Evolutionary conservation across 2,329 filamentous ascomycete genomes (phyloP), one percentile per base, ranked within the genome.

Genomic region (Pezicula carpinea): DNA sequence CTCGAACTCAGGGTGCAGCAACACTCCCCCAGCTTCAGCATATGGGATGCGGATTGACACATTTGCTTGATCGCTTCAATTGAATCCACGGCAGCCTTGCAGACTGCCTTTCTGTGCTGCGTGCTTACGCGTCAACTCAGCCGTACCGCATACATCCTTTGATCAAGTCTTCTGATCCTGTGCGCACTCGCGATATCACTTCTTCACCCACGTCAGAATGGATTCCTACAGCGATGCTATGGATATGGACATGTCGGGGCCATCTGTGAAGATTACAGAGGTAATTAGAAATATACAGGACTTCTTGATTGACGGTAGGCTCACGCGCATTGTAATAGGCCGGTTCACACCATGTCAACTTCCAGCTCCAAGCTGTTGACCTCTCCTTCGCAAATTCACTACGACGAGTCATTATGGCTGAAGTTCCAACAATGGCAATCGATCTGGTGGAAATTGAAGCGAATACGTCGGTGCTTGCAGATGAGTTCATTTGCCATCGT

Each of bases 401-500:
- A 52, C 91, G 92, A 53, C 88, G 92, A 64, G 79, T 89, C 49
- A 92, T 97, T 72, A 84, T 96, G 56, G 88, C 89, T 60, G 92
- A 99, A 70, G 87, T 99, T 50, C 91, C 92, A 10, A 96, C 89
- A 19, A 83, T 97, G 59, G 91, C 93, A 53, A 91, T 97, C 66
- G 92, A 99, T 63, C 80, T 96, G 13, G 91, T 97, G 53, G 89
- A 97, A 67, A 84, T 99, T 55, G 85, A 95, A 63, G 80, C 79
- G 61, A 99, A 99, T 74, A 95, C 87, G 48, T 95, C 91, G n/a
- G 91, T 96, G 4, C 82, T 97, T 13, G 88, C 92, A 51, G 92
- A 99, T 69, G 92, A 99, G 69, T 96, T 97, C 68, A 84, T 99
- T 57, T 86, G 89, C 41, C 92, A 97, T 69, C 86, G 92, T 39